Conservation (phyloP, 2,329 filamentous ascomycete species). For the Biscogniauxia mediterranea region DNA sequence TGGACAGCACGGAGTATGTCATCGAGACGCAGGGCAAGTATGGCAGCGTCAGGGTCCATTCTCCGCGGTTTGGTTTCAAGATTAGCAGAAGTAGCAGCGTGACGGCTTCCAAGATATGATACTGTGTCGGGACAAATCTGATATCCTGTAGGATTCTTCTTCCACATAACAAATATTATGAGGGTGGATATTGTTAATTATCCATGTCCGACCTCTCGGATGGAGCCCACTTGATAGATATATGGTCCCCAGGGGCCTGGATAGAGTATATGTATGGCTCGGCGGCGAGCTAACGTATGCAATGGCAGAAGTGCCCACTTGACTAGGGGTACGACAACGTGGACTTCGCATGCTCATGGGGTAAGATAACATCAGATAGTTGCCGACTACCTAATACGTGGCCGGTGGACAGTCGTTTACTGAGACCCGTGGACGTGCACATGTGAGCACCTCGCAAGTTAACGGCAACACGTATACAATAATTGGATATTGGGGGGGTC, state of each 20-base stretch:
- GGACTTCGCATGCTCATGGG: not conserved
- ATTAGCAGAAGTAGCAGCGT: slow-evolving; percentile 35
- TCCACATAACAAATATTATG: not conserved
- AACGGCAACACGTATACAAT: not conserved
- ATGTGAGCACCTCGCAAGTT: not conserved
- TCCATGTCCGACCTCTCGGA: not conserved
- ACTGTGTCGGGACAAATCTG: not conserved
- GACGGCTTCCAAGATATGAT: slow-evolving; percentile 27
- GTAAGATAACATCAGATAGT: not conserved
- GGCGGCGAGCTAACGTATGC: not conserved
- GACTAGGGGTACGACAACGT: not conserved
- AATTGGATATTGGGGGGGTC: not conserved
- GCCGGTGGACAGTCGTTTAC: not conserved
- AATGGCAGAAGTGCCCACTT: not conserved
- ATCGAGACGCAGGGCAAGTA: slow-evolving; percentile 48
- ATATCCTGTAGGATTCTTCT: slow-evolving; percentile 2
- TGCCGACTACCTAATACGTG: not conserved
- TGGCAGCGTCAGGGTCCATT: slow-evolving; percentile 54
- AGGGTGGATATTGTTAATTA: not conserved
- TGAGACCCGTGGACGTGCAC: not conserved
- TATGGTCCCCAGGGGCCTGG: not conserved
- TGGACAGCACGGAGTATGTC: slow-evolving; percentile 56
- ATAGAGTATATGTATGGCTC: not conserved
- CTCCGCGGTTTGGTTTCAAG: slow-evolving; percentile 59
- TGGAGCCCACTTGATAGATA: not conserved